phyloP scores from a whole-genome alignment of 495 filamentous ascomycete genomes.

The Xylaria sp. region DNA sequence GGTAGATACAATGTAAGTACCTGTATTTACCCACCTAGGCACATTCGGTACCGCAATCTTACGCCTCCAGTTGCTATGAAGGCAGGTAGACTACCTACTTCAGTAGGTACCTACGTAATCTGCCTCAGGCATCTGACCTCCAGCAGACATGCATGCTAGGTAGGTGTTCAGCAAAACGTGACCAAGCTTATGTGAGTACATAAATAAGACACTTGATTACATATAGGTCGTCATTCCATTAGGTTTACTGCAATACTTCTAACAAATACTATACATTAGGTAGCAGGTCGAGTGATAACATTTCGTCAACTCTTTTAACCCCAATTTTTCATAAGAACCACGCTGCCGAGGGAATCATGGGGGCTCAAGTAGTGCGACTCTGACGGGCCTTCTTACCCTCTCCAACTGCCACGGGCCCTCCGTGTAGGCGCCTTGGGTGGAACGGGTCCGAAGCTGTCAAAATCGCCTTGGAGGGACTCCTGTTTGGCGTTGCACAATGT shows the following conservation, averaged over 20 bases:
- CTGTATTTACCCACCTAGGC: not conserved
- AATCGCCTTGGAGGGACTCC: slow-evolving; percentile 11
- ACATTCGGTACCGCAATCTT: not conserved
- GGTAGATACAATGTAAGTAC: too few species aligned
- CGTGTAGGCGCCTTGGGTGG: slow-evolving; percentile 1
- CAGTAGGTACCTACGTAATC: too few species aligned
- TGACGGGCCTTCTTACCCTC: not conserved
- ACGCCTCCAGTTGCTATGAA: too few species aligned
- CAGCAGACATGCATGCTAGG: too few species aligned
- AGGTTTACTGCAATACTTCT: slow-evolving; percentile 14
- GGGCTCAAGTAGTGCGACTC: not conserved
- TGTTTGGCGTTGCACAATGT: slow-evolving; percentile 14
- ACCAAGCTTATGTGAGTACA: not conserved
- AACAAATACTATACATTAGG: not conserved
- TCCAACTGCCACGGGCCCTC: not conserved
- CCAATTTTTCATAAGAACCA: not conserved
- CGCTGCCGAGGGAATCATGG: not conserved
- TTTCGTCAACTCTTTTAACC: not conserved
- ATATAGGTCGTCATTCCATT: not conserved
- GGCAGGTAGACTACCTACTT: too few species aligned
- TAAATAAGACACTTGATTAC: not conserved
- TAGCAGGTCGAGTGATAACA: not conserved
- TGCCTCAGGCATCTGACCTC: too few species aligned
- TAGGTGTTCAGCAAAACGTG: too few species aligned
- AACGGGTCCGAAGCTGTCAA: slow-evolving; percentile 23